Percentiles rank a stretch among this genome's conserved stretches.
These are phyloP conservation scores for Microdochium paspali DNA, from an alignment of 2,329 filamentous ascomycete genomes.

Conservation along the genomic window DNA sequence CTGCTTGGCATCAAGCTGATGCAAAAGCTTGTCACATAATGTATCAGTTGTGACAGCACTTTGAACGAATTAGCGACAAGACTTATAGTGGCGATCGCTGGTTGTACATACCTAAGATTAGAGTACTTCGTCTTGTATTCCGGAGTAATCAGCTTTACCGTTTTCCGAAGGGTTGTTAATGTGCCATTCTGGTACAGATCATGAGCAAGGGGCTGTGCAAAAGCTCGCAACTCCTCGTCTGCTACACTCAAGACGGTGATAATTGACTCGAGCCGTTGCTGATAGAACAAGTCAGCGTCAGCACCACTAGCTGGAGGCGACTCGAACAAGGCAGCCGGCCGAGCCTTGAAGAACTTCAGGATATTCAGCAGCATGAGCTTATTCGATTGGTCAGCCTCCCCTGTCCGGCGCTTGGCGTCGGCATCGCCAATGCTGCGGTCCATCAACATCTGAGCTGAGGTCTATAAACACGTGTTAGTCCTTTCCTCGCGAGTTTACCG, in stretches of 20 bases:
- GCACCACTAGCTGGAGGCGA: constrained; percentile 23
- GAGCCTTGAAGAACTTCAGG: constrained; percentile 46
- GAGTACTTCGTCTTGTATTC: constrained; percentile 37
- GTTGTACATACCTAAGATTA: constrained; percentile 37
- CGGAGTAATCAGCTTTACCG: constrained; percentile 24
- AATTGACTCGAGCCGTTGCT: constrained; percentile 40
- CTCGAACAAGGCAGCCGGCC: constrained; percentile 38
- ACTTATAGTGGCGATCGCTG: neutral
- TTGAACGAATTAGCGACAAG: neutral
- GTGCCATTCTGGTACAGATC: constrained; percentile 26
- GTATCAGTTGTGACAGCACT: neutral
- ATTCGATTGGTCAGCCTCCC: constrained; percentile 25
- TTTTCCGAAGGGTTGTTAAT: constrained; percentile 23
- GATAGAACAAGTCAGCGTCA: constrained; percentile 27
- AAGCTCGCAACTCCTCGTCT: constrained; percentile 36
- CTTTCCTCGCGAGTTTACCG: neutral
- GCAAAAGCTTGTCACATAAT: neutral
- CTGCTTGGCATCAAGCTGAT: neutral
- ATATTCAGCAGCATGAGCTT: constrained; percentile 39
- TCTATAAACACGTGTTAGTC: constrained; percentile 1
- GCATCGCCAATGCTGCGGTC: constrained; percentile 28
- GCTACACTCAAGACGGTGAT: constrained; percentile 44
- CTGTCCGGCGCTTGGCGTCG: constrained; percentile 26
- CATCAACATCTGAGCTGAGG: constrained; percentile 15
- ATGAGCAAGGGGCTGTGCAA: constrained; percentile 32